Conservation (phyloP, 2,329 filamentous ascomycete genomes). For the Microsporum ferrugineum region DNA sequence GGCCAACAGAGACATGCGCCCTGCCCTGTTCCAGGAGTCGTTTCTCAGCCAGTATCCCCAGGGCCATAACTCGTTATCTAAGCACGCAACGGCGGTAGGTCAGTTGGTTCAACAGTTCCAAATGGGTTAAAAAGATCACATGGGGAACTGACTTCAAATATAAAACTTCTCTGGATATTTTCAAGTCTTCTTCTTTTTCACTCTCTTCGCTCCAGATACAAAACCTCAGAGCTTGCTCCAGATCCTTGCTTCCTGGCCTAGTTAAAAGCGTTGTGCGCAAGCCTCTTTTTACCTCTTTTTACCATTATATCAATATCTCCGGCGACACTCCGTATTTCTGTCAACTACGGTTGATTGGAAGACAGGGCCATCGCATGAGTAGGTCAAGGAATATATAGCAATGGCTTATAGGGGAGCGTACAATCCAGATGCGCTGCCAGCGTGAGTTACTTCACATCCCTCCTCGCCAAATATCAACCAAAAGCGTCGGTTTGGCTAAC, state of each 20-base stretch:
- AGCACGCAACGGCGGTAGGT: background rate
- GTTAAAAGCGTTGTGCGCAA: background rate
- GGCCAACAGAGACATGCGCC: background rate
- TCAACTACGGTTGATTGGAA: background rate
- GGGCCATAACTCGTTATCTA: background rate
- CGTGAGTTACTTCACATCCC: constrained; percentile 45
- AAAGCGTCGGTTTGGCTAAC: background rate
- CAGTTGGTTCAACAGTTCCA: background rate
- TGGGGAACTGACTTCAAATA: background rate
- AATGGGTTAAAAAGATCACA: background rate
- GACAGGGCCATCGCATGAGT: background rate
- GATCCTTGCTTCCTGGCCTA: background rate
- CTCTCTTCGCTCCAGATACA: background rate
- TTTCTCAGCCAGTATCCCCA: background rate
- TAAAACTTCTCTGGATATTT: background rate
- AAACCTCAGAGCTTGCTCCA: background rate
- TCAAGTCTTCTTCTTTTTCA: background rate
- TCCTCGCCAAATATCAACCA: constrained; percentile 5
- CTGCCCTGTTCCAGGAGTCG: background rate
- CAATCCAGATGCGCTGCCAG: constrained; percentile 89
- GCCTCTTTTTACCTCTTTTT: too few species aligned
- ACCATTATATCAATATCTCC: background rate
- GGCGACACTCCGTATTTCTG: background rate
- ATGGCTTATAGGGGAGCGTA: constrained; percentile 95
- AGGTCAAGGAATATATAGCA: background rate